Evolutionary conservation across 176 grass and related monocot genomes (phyloP).

Genomic region (Elymus sibiricus): DNA sequence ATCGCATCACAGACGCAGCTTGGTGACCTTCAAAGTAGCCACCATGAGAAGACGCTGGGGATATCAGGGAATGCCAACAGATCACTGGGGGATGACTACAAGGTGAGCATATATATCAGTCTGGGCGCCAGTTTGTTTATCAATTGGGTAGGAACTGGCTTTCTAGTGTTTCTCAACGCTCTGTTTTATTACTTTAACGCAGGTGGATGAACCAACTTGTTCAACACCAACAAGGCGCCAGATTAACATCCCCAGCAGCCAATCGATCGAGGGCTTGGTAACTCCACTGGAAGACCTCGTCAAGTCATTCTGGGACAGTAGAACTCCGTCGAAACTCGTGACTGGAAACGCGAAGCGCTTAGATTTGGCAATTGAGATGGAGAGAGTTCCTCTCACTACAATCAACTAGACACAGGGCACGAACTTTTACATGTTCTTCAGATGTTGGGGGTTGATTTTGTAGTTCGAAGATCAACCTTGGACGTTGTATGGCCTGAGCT

Average conservation of each 20-base stretch:
- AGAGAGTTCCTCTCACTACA: constrained; percentile 57
- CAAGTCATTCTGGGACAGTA: constrained; percentile 56
- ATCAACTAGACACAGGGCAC: constrained; percentile 48
- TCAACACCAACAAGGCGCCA: constrained; percentile 46
- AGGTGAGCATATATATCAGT: constrained; percentile 27
- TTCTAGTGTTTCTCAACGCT: background rate
- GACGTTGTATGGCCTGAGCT: background rate
- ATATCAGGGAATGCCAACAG: constrained; percentile 46
- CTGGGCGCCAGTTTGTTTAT: background rate
- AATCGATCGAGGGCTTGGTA: constrained; percentile 55
- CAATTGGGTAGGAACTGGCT: background rate
- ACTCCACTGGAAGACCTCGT: constrained; percentile 61
- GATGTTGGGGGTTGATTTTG: background rate
- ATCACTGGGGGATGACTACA: constrained; percentile 59
- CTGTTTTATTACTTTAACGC: background rate
- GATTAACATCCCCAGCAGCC: constrained; percentile 45
- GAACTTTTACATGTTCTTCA: constrained; percentile 12
- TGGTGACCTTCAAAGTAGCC: constrained; percentile 39
- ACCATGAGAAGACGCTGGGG: constrained; percentile 42
- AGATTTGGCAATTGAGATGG: constrained; percentile 25
- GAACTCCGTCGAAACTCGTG: constrained; percentile 24
- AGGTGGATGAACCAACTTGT: constrained; percentile 77
- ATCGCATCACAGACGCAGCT: constrained; percentile 35
- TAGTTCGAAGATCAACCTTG: constrained; percentile 16
- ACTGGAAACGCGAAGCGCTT: constrained; percentile 50